Evolutionary conservation across 345 rosid species (phyloP).

Genomic region (Litchi chinensis): DNA sequence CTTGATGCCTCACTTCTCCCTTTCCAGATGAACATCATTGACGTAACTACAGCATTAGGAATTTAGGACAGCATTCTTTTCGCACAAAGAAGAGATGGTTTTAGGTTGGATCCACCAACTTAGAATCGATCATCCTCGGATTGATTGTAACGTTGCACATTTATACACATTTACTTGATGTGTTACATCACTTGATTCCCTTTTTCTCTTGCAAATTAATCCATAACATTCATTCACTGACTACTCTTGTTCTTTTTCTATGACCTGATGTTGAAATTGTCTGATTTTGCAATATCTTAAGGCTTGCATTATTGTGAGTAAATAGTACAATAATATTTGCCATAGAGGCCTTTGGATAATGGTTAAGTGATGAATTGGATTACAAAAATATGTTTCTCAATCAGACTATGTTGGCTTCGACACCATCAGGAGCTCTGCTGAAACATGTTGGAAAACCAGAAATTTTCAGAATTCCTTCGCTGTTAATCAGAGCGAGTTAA

Average conservation of each 20-base stretch:
- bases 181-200: constrained; percentile 6
- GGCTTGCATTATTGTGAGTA: background rate
- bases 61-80: constrained; percentile 10
- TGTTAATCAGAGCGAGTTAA: too few species aligned
- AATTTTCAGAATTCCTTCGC: too few species aligned
- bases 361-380: background rate
- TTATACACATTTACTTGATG: constrained; percentile 8
- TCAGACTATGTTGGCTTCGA: too few species aligned
- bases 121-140: constrained; percentile 18
- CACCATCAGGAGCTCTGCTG: too few species aligned
- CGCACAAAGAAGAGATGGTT: constrained; percentile 25
- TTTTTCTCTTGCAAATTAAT: background rate
- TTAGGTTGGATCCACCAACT: constrained; percentile 29
- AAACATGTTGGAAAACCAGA: too few species aligned
- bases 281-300: background rate
- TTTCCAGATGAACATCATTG: constrained; percentile 9
- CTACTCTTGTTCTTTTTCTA: background rate
- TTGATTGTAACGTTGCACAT: background rate
- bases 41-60: background rate
- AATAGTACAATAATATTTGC: background rate
- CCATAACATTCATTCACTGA: background rate
- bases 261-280: background rate
- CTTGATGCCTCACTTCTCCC: constrained; percentile 24
- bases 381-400: too few species aligned
- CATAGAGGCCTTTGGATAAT: background rate